phyloP scores from a whole-genome alignment of 768 basidiomycete genomes.

The Porphyrellus cyaneotinctus region DNA sequence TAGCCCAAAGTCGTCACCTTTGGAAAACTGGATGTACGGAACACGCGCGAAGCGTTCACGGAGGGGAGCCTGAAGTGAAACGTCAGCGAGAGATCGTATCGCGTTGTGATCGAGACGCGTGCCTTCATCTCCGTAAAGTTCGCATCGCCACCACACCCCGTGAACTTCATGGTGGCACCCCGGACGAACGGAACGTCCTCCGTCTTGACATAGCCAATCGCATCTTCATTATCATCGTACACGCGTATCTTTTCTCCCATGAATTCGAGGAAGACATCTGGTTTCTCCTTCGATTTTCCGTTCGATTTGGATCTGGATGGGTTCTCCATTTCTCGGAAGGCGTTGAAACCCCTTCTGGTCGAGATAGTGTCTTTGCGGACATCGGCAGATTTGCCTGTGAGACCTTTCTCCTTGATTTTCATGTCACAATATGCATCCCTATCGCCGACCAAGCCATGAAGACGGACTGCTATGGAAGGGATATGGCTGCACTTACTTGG shows the following conservation, averaged over 20 bases:
- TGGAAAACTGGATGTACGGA: conserved; percentile 46
- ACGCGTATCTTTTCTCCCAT: conserved; percentile 68
- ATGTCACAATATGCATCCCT: conserved; percentile 88
- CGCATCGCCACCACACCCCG: conserved; percentile 52
- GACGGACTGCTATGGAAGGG: neutral
- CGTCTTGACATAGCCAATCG: conserved; percentile 39
- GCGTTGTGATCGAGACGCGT: neutral
- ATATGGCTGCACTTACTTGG: conserved; percentile 55
- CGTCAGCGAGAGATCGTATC: neutral
- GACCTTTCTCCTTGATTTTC: conserved; percentile 94
- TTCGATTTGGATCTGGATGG: conserved; percentile 32
- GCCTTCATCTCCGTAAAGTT: conserved; percentile 61
- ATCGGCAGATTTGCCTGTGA: conserved; percentile 67
- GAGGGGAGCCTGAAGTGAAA: conserved; percentile 36
- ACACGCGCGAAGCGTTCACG: conserved; percentile 44
- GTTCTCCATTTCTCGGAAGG: conserved; percentile 64
- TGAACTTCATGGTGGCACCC: conserved; percentile 47
- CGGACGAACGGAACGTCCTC: conserved; percentile 42
- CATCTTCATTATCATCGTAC: conserved; percentile 48
- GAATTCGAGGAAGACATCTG: conserved; percentile 70
- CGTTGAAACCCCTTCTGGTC: conserved; percentile 64
- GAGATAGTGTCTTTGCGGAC: conserved; percentile 54
- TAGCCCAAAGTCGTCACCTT: conserved; percentile 44
- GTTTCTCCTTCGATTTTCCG: conserved; percentile 39
- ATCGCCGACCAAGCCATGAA: neutral